These are phyloP conservation scores for Penicillium daleae DNA, from an alignment of 495 filamentous ascomycete species.

Conservation along the genomic window DNA sequence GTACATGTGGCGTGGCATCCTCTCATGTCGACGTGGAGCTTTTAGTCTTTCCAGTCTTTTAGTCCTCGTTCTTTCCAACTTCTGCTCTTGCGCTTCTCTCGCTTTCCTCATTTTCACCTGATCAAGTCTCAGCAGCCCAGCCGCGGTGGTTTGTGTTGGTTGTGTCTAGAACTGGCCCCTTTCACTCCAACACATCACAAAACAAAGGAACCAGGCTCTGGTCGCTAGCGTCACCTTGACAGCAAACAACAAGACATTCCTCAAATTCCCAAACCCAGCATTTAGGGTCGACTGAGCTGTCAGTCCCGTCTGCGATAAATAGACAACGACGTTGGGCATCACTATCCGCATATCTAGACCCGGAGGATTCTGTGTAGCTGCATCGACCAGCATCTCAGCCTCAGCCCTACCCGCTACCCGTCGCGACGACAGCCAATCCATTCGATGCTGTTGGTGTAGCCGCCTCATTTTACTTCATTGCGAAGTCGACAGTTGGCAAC, in stretches of 20 bases:
- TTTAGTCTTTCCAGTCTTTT: constrained; percentile 12
- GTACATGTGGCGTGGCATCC: constrained; percentile 26
- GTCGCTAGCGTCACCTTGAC: neutral
- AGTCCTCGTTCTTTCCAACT: constrained; percentile 16
- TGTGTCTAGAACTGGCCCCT: constrained; percentile 5
- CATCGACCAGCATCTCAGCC: constrained; percentile 14
- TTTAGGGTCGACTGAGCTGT: constrained; percentile 4
- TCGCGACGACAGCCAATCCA: constrained; percentile 22
- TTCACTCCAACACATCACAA: neutral
- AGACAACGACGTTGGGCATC: constrained; percentile 39
- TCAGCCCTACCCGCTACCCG: constrained; percentile 30
- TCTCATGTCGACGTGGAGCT: constrained; percentile 15
- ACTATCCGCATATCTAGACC: constrained; percentile 30
- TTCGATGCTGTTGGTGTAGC: constrained; percentile 40
- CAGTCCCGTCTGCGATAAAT: neutral
- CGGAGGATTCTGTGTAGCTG: constrained; percentile 9
- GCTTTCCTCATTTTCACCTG: constrained; percentile 1
- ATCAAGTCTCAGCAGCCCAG: neutral
- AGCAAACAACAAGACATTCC: neutral
- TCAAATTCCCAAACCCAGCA: neutral
- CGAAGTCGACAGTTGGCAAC: constrained; percentile 32
- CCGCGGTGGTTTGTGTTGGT: constrained; percentile 1
- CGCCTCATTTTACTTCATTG: constrained; percentile 31
- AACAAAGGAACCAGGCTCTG: neutral
- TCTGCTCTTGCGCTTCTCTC: constrained; percentile 10